These are phyloP conservation scores for Debaryomyces psychrophilus DNA, from an alignment of 1,139 yeast genomes.

Conservation along the genomic window DNA sequence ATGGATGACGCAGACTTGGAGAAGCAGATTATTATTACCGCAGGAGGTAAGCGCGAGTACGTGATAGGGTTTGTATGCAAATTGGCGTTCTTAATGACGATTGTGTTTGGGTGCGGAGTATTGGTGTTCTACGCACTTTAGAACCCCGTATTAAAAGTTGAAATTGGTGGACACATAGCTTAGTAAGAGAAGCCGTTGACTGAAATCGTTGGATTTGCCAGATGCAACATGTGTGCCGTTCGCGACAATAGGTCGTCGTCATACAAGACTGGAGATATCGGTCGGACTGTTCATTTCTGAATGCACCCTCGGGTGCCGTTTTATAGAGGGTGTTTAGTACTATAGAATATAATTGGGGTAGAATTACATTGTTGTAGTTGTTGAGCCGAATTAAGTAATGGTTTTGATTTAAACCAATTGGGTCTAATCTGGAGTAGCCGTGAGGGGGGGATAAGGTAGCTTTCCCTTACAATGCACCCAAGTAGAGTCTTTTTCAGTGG, in stretches of 20 bases:
- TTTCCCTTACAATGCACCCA: too few relatives aligned
- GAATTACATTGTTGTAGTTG: not conserved
- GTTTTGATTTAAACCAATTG: not conserved
- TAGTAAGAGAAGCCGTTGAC: not conserved
- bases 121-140: slow-evolving; percentile 43
- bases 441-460: not conserved
- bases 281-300: slow-evolving; percentile 6
- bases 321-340: slow-evolving; percentile 5
- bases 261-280: not conserved
- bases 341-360: slow-evolving; percentile 1
- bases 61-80: slow-evolving; percentile 38
- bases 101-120: slow-evolving; percentile 40
- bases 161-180: not conserved
- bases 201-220: not conserved
- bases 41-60: slow-evolving; percentile 43
- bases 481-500: too few relatives aligned
- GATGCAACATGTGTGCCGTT: not conserved
- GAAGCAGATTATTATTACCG: slow-evolving; percentile 41
- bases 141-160: not conserved
- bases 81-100: slow-evolving; percentile 30
- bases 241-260: not conserved
- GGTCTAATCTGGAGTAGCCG: not conserved
- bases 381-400: too few relatives aligned
- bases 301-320: not conserved
- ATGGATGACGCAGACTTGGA: slow-evolving; percentile 41